Conservation (phyloP, 192 early-diverging fungal species). For the Obelidium mucronatum region DNA sequence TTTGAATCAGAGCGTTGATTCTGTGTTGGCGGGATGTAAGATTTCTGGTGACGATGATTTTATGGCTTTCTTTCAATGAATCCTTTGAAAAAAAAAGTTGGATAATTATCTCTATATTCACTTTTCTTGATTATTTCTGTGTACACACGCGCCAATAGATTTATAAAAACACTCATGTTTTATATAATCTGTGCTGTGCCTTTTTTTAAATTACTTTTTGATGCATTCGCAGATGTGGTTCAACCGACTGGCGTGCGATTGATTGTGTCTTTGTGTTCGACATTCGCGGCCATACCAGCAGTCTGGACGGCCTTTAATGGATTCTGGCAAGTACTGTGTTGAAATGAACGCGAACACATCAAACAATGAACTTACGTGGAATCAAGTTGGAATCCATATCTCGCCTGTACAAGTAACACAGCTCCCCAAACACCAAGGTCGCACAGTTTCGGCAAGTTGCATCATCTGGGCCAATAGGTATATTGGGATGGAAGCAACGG, state of each 20-base stretch:
- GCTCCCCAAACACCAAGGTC: conserved; percentile 23
- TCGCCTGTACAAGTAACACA: conserved; percentile 36
- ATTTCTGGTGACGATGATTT: too few relatives aligned
- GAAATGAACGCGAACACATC: too few relatives aligned
- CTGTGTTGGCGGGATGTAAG: too few relatives aligned
- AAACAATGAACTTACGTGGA: not conserved
- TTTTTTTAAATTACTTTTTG: conserved; percentile 15
- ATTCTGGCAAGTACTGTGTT: conserved; percentile 6
- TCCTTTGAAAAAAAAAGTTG: too few relatives aligned
- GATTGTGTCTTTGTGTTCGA: conserved; percentile 42
- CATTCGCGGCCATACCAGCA: conserved; percentile 50
- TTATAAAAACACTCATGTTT: too few relatives aligned
- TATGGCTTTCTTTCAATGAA: too few relatives aligned
- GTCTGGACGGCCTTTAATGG: conserved; percentile 10
- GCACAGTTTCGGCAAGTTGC: conserved; percentile 36
- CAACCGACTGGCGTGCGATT: conserved; percentile 34
- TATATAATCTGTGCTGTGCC: not conserved
- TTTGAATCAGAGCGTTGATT: too few relatives aligned
- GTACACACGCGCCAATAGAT: too few relatives aligned
- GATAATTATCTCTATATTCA: too few relatives aligned
- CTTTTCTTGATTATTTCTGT: too few relatives aligned
- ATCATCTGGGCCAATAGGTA: too few relatives aligned
- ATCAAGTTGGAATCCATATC: conserved; percentile 27
- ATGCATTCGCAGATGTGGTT: conserved; percentile 43
- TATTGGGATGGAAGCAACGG: too few relatives aligned